phyloP scores from a whole-genome alignment of 768 basidiomycete species.

The Auricularia cornea region DNA sequence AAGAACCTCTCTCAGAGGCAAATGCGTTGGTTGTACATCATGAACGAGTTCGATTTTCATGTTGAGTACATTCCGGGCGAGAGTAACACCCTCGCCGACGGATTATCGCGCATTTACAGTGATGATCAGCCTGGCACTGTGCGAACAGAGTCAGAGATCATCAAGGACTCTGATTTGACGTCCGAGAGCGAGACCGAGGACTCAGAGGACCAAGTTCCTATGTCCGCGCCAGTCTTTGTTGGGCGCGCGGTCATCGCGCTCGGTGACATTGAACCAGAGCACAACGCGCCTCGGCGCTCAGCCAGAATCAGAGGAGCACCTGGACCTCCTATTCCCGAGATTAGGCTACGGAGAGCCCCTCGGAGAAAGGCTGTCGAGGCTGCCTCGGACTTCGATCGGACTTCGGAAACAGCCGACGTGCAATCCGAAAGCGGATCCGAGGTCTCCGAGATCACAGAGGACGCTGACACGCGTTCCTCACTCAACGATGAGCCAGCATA shows the following conservation, averaged over 20 bases:
- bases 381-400: no score
- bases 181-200: neutral
- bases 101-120: constrained; percentile 10
- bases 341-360: no score
- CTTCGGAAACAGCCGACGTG: no score
- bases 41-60: constrained; percentile 22
- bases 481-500: no score
- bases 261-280: no score
- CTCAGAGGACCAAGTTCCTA: neutral
- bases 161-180: neutral
- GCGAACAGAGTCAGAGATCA: neutral
- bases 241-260: neutral
- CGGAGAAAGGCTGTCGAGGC: no score
- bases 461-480: no score
- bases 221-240: neutral
- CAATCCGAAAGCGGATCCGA: no score
- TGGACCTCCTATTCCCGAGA: no score
- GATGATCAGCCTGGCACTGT: constrained; percentile 2
- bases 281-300: neutral
- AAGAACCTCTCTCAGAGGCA: constrained; percentile 26
- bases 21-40: constrained; percentile 28
- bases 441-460: no score
- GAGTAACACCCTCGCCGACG: constrained; percentile 26
- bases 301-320: neutral
- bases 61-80: constrained; percentile 23